Conservation (phyloP, 129 eudicot species). For the Chrysanthemum makinoi region DNA sequence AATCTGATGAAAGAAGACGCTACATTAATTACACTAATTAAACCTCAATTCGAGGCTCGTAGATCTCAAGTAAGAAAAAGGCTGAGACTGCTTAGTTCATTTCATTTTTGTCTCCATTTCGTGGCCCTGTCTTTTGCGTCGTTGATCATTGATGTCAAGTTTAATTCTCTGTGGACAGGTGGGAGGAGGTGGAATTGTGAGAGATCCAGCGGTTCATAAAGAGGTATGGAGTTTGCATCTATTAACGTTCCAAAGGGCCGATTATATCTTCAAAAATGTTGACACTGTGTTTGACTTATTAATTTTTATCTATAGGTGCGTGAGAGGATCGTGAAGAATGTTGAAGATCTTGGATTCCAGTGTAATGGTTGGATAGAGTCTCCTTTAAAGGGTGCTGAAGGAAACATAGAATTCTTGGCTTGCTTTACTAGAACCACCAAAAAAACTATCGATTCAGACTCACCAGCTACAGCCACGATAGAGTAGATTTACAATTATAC, state of each 20-base stretch:
- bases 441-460: slow-evolving; percentile 14
- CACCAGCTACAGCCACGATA: slow-evolving; percentile 16
- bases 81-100: background rate
- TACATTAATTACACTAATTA: slow-evolving; percentile 68
- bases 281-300: background rate
- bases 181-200: slow-evolving; percentile 98
- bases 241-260: background rate
- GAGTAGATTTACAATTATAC: background rate
- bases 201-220: slow-evolving; percentile 87
- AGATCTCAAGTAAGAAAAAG: slow-evolving; percentile 73
- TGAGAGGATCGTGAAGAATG: slow-evolving; percentile 70
- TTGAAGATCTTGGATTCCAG: slow-evolving; percentile 64
- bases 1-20: slow-evolving; percentile 84
- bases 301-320: slow-evolving; percentile 45
- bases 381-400: slow-evolving; percentile 95
- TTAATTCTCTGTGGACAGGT: slow-evolving; percentile 46
- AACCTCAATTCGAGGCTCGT: slow-evolving; percentile 98
- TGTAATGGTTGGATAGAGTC: slow-evolving; percentile 96
- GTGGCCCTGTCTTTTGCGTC: background rate
- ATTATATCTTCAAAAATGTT: too few relatives aligned
- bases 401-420: slow-evolving; percentile 84
- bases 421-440: slow-evolving; percentile 48
- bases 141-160: background rate
- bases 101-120: background rate
- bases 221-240: slow-evolving; percentile 50